These are phyloP conservation scores for Pholiota adiposa DNA, from an alignment of 1,284 basidiomycete species.

Conservation along the genomic window DNA sequence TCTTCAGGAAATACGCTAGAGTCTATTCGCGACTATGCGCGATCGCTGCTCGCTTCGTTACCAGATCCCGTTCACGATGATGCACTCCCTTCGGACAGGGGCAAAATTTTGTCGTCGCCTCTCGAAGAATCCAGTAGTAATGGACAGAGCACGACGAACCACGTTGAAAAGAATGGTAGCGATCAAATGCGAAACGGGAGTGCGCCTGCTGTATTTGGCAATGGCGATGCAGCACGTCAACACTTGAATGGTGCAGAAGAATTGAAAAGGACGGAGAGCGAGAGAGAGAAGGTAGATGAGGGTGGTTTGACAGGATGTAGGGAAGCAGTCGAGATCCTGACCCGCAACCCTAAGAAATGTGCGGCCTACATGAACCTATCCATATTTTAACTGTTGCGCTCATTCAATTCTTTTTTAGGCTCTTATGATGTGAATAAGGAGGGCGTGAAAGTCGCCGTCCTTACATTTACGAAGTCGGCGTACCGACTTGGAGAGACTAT, in stretches of 20 bases:
- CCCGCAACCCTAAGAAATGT: conserved; percentile 89
- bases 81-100: conserved; percentile 24
- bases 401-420: conserved; percentile 48
- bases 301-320: conserved; percentile 73
- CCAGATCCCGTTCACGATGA: conserved; percentile 37
- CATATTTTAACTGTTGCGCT: conserved; percentile 1
- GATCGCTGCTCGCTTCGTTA: conserved; percentile 49
- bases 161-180: conserved; percentile 5
- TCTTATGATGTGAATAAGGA: conserved; percentile 95
- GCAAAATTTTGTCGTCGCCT: conserved; percentile 6
- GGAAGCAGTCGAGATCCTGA: conserved; percentile 90
- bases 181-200: conserved; percentile 11
- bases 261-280: conserved; percentile 38
- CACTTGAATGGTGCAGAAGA: conserved; percentile 22
- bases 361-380: conserved; percentile 28
- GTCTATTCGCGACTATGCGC: conserved; percentile 47
- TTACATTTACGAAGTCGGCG: conserved; percentile 90
- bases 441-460: conserved; percentile 81
- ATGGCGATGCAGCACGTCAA: background rate
- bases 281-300: conserved; percentile 43
- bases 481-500: conserved; percentile 92
- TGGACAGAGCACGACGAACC: background rate
- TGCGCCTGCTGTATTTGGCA: conserved; percentile 12
- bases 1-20: conserved; percentile 29
- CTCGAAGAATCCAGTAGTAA: background rate